Conservation (phyloP, 805 yeast genomes). For the Schwanniomyces polymorphus region DNA sequence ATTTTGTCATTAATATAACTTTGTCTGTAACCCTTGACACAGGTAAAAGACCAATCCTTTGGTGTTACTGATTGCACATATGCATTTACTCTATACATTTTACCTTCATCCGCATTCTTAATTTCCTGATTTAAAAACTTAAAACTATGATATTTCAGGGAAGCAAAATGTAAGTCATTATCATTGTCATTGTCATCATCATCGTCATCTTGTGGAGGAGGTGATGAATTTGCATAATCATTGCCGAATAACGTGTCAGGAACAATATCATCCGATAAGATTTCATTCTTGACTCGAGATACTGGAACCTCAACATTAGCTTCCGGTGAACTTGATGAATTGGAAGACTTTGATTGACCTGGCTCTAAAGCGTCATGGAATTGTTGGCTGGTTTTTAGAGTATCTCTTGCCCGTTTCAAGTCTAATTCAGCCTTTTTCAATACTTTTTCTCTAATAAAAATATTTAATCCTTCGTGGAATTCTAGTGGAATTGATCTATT, state of each 20-base stretch:
- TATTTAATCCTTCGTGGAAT: background rate
- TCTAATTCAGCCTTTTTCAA: background rate
- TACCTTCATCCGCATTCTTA: slow-evolving; percentile 3
- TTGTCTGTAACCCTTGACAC: slow-evolving; percentile 24
- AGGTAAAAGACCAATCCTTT: slow-evolving; percentile 20
- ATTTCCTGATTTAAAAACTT: slow-evolving; percentile 2
- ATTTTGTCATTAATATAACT: slow-evolving; percentile 4
- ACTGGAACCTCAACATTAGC: background rate
- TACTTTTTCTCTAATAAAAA: background rate
- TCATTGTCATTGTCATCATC: too few relatives aligned
- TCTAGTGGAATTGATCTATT: background rate
- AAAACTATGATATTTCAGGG: background rate
- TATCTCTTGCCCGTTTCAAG: background rate
- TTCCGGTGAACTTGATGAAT: too few relatives aligned
- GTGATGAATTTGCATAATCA: slow-evolving; percentile 7
- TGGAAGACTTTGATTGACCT: background rate
- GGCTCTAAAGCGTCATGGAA: background rate
- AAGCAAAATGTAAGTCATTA: background rate
- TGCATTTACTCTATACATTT: slow-evolving; percentile 17
- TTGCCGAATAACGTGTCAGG: slow-evolving; percentile 9
- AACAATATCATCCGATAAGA: slow-evolving; percentile 4
- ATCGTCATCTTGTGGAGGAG: background rate
- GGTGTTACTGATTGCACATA: slow-evolving; percentile 25
- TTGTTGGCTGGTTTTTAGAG: background rate
- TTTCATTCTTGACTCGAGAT: slow-evolving; percentile 1